phyloP scores from a whole-genome alignment of 345 rosid species.

The Ceriops tagal region DNA sequence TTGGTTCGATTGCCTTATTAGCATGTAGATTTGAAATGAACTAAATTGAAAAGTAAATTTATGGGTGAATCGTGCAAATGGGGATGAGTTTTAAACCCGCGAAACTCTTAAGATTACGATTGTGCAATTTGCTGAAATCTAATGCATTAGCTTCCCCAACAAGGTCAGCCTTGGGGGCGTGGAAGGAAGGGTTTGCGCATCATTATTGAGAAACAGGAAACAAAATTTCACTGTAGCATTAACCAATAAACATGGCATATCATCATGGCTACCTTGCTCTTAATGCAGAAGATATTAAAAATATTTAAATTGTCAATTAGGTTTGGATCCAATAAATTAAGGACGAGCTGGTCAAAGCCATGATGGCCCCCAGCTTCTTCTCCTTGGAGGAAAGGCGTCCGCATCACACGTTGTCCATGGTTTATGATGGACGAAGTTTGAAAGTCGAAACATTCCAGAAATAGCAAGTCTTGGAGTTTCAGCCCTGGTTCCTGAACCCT shows the following conservation, averaged over 20 bases:
- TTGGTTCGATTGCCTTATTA: too few relatives aligned
- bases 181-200: slow-evolving; percentile 19
- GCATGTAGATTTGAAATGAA: too few relatives aligned
- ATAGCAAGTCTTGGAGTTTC: slow-evolving; percentile 32
- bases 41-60: too few relatives aligned
- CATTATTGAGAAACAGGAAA: slow-evolving; percentile 15
- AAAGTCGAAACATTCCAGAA: slow-evolving; percentile 43
- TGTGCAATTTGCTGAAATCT: background rate
- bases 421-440: slow-evolving; percentile 23
- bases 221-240: background rate
- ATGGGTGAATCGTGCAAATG: too few relatives aligned
- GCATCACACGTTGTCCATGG: slow-evolving; percentile 25
- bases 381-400: slow-evolving; percentile 23
- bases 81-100: too few relatives aligned
- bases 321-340: slow-evolving; percentile 34
- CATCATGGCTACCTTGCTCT: slow-evolving; percentile 19
- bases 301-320: background rate
- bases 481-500: slow-evolving; percentile 41
- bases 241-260: background rate
- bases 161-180: slow-evolving; percentile 17
- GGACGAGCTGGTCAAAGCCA: slow-evolving; percentile 35
- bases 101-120: too few relatives aligned
- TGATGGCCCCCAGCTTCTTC: slow-evolving; percentile 36
- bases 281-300: slow-evolving; percentile 6
- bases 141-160: slow-evolving; percentile 4